These are phyloP conservation scores for Colletotrichum sp. DNA, from an alignment of 2,329 filamentous ascomycete species.

Conservation along the genomic window DNA sequence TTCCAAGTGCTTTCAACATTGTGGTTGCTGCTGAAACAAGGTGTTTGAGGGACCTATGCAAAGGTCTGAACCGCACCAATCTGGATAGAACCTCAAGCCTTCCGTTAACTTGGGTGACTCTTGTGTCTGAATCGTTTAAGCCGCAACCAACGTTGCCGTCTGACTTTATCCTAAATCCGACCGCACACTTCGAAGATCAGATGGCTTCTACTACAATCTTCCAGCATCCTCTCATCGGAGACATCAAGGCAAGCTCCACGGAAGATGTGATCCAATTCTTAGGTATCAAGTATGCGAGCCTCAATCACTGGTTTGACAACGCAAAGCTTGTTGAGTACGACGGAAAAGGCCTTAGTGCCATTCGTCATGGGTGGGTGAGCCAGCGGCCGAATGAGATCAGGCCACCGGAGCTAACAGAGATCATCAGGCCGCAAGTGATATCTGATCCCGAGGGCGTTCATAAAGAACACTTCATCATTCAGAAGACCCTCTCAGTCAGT, in stretches of 20 bases:
- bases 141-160: background rate
- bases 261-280: conserved; percentile 24
- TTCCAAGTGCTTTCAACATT: background rate
- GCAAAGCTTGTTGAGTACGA: conserved; percentile 13
- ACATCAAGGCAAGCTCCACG: background rate
- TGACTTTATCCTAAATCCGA: background rate
- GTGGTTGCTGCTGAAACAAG: background rate
- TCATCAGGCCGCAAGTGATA: conserved; percentile 38
- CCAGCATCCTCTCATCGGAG: conserved; percentile 3
- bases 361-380: conserved; percentile 35
- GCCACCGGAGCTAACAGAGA: background rate
- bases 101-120: background rate
- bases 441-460: conserved; percentile 45
- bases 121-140: background rate
- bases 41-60: background rate
- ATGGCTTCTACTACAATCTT: background rate
- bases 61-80: background rate
- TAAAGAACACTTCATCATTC: conserved; percentile 52
- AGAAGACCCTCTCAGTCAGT: conserved; percentile 46
- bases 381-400: background rate
- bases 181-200: background rate
- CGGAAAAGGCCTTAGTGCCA: conserved; percentile 30
- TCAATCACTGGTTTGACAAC: conserved; percentile 23
- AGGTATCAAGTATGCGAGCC: conserved; percentile 26
- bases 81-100: background rate